Evolutionary conservation across 2,329 filamentous ascomycete species (phyloP), one percentile per base, ranked within the genome.

Genomic region (Oidium heveae): DNA sequence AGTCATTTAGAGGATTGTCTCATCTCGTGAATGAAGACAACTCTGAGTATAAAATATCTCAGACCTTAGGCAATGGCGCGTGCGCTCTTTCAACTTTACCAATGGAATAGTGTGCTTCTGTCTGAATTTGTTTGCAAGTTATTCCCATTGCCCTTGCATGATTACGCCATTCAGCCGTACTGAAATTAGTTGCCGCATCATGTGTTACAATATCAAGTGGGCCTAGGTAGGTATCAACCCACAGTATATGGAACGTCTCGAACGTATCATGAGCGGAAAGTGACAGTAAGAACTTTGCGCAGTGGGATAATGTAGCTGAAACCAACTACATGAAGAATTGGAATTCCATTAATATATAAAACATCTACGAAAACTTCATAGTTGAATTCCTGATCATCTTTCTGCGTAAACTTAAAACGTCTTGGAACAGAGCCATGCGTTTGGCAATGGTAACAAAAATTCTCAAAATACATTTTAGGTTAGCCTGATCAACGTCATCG

Each of bases 361-460:
- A 53, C 16, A 53, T 53, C 51, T 22, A 53, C 51, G n/a, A 41
- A 39, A 41, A 53, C 34, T 41, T 53, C 51, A 32, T 53, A 53
- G 51, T 53, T 53, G n/a, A 53, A 53, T n/a, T 39, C 51, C 6
- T 37, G 51, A 41, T 53, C 51, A 32, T 53, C 51, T 41, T 53
- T 53, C n/a, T 41, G 51, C n/a, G 34, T 41, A 32, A 53, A 53
- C 51, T 53, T 53, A 28, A 53, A 53, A n/a, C 51, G 34, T 36
- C 36, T 20, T 41, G 51, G 51, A 53, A 34, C 33, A 41, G 33
- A 39, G 13, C 51, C 33, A n/a, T 53, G n/a, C 33, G 33, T 53
- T 28, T 41, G 18, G 22, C 34, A 53, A 33, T 53, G 51, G 33
- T 53, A n/a, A 28, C 34, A 53, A 32, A 53, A 39, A 39, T 36